Base-by-base conservation (phyloP, 495 filamentous ascomycete genomes). In the Podospora sp. region DNA sequence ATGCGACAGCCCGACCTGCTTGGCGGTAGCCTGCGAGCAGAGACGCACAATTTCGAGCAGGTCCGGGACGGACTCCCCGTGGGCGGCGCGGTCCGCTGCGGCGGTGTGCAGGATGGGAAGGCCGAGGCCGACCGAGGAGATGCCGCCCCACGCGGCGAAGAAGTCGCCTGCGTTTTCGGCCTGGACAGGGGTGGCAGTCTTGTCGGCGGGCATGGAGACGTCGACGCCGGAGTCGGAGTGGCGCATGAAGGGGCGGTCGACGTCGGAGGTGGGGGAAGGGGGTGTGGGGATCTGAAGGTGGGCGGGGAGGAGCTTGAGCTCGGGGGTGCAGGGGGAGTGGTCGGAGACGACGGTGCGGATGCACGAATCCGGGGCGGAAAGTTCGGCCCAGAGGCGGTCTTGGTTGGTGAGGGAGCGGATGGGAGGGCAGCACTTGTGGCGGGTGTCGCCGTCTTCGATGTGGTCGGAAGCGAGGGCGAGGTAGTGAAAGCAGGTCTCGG, bases 401-500 rank as follows among this genome's bases (percentile, higher is more conserved):
- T 94, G 93, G 82, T 99, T 99, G 20, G 84, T 73, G 68, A 90
- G 86, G 26, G 85, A 86, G 24, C 95, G 91, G 76, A 99, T 98
- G 0, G 95, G 95, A 12, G 95, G 95, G 76, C 95, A 99, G 84
- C 95, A 99, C 79, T 99, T 99, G 81, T 97, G 93, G 65, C 95
- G 82, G 21, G 94, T 97, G 78, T 99, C 95, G 33, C 95, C 95
- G 56, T 95, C 87, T 58, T 87, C 84, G 58, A 99, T 90, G 65
- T 90, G 83, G 77, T 98, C 95, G 9, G 94, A 89, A 0, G 93
- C 90, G 14, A 99, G 85, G n/a, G 90, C 89, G 12, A 99, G 87
- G 75, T 99, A 99, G 82, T 99, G 95, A 86, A 96, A 97, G 82
- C 95, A 98, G 11, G 95, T 99, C 77, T 99, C 95, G 26, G 95